A percentile compares a stretch with the other conserved stretches of the same genome.
These are phyloP conservation scores for Penicillium ochrochloron DNA, from an alignment of 495 filamentous ascomycete species.

Conservation along the genomic window DNA sequence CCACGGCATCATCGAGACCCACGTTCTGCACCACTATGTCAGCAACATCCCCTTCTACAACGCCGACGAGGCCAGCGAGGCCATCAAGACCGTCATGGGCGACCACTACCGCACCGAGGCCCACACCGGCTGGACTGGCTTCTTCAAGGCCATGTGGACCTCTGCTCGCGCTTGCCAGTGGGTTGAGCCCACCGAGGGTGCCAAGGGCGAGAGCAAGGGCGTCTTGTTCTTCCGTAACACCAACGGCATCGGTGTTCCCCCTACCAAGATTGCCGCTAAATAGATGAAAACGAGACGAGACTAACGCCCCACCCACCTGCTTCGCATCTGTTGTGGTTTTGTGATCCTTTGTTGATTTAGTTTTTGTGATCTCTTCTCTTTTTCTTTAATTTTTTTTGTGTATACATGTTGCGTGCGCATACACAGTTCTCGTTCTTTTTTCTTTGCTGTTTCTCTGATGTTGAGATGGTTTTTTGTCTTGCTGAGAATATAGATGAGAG, in stretches of 20 bases:
- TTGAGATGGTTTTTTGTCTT: not conserved
- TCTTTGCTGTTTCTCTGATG: not conserved
- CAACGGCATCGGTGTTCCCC: constrained; percentile 73
- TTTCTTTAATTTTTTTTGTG: not conserved
- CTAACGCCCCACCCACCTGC: not conserved
- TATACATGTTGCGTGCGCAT: constrained; percentile 5
- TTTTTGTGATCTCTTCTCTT: not conserved
- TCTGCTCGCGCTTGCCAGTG: constrained; percentile 58
- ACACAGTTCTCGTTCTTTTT: not conserved
- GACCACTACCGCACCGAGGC: constrained; percentile 59
- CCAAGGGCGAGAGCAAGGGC: constrained; percentile 55
- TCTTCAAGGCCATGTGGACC: constrained; percentile 60
- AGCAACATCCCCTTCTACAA: constrained; percentile 67
- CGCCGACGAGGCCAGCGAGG: constrained; percentile 64
- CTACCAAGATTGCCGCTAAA: constrained; percentile 50
- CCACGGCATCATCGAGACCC: constrained; percentile 66
- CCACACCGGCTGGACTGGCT: constrained; percentile 55
- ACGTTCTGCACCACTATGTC: constrained; percentile 65
- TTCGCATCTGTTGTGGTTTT: constrained; percentile 8
- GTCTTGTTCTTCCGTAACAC: constrained; percentile 65
- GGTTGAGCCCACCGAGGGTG: constrained; percentile 68
- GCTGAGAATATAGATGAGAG: constrained; percentile 9
- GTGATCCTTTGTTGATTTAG: not conserved
- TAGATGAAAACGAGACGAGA: constrained; percentile 30
- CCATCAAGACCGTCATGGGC: constrained; percentile 62